Evolutionary conservation across 352 stramenopile genomes (phyloP).

Genomic region (Pseudoperonospora humuli): DNA sequence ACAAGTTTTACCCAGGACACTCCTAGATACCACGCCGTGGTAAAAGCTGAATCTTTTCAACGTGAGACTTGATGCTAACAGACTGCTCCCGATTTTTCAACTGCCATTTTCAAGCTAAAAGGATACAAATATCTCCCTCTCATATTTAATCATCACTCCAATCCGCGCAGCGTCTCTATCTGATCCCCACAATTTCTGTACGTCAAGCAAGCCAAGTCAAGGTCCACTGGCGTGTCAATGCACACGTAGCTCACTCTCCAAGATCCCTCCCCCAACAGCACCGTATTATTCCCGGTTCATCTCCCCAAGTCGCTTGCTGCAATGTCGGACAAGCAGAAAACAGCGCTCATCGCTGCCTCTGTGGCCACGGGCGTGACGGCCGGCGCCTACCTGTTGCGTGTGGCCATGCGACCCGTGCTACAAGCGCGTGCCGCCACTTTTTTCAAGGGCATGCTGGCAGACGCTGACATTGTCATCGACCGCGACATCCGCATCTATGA

Average conservation of each 20-base stretch:
- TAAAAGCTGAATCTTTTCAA: too few relatives aligned
- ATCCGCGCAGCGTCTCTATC: slow-evolving; percentile 2
- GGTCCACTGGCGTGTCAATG: slow-evolving; percentile 11
- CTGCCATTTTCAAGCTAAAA: slow-evolving; percentile 7
- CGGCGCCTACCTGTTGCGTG: slow-evolving; percentile 60
- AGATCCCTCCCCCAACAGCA: slow-evolving; percentile 18
- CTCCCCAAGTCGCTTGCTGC: neutral
- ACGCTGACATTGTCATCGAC: slow-evolving; percentile 75
- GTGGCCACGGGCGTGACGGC: slow-evolving; percentile 54
- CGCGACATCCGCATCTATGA: slow-evolving; percentile 79
- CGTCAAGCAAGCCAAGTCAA: slow-evolving; percentile 14
- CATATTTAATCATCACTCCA: slow-evolving; percentile 5
- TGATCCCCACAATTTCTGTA: slow-evolving; percentile 20
- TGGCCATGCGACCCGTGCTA: slow-evolving; percentile 62
- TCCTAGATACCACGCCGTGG: neutral
- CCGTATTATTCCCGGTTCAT: neutral
- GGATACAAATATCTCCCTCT: slow-evolving; percentile 10
- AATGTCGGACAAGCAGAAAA: slow-evolving; percentile 61
- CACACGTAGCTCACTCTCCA: slow-evolving; percentile 16
- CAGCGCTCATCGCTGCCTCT: slow-evolving; percentile 56
- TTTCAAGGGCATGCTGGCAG: slow-evolving; percentile 73
- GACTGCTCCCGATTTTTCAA: neutral
- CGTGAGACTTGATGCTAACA: slow-evolving; percentile 1
- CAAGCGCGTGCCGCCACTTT: slow-evolving; percentile 57
- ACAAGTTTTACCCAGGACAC: too few relatives aligned